These are phyloP conservation scores for Pythium myriotylum DNA, from an alignment of 352 stramenopile species.

Conservation along the genomic window DNA sequence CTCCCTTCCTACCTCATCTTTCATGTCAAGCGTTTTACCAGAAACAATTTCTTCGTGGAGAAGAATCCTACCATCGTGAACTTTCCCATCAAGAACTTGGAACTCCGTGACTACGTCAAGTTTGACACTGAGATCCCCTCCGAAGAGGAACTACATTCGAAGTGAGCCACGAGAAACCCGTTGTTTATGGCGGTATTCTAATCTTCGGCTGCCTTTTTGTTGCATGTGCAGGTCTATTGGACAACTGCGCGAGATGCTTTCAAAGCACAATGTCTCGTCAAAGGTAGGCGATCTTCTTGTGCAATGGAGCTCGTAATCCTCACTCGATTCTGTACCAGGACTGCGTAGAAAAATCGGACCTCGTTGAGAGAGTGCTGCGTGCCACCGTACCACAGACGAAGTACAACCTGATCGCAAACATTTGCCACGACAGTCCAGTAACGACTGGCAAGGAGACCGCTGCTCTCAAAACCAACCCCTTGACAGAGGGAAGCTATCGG, in stretches of 20 bases:
- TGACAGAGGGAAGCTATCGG: conserved; percentile 96
- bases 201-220: background rate
- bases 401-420: conserved; percentile 98
- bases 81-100: conserved; percentile 99
- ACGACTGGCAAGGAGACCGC: conserved; percentile 91
- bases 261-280: conserved; percentile 17
- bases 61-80: conserved; percentile 99
- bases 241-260: conserved; percentile 13
- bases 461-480: conserved; percentile 85
- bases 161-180: conserved; percentile 16
- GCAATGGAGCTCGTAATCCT: background rate
- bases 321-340: conserved; percentile 32
- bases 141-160: conserved; percentile 47
- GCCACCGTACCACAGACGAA: conserved; percentile 68
- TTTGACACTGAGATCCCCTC: conserved; percentile 50
- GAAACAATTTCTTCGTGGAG: conserved; percentile 98
- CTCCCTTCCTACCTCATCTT: conserved; percentile 97
- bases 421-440: conserved; percentile 95
- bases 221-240: conserved; percentile 8
- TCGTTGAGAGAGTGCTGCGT: conserved; percentile 68
- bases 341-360: conserved; percentile 79
- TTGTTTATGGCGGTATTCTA: background rate
- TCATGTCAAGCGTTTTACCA: conserved; percentile 97
- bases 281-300: conserved; percentile 3
- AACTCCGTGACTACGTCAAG: conserved; percentile 92